Conservation (phyloP, 176 grass and related monocot genomes). For the maize (Zea mays) region DNA sequence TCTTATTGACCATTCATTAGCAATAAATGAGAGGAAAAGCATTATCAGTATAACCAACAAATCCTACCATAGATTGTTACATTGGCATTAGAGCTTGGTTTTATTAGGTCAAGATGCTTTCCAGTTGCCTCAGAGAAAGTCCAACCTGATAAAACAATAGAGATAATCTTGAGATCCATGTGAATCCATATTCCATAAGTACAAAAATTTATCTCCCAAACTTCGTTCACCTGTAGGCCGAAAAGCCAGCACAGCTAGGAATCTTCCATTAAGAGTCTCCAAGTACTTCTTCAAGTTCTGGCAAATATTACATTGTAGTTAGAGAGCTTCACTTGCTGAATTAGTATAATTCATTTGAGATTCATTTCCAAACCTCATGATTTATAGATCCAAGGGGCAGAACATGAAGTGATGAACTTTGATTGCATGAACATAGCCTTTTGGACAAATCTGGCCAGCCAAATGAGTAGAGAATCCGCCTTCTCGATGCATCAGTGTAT, state of each 20-base stretch:
- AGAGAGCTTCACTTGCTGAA: slow-evolving; percentile 39
- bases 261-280: slow-evolving; percentile 55
- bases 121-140: slow-evolving; percentile 57
- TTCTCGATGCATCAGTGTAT: slow-evolving; percentile 69
- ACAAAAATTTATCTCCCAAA: neutral
- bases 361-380: slow-evolving; percentile 56
- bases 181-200: slow-evolving; percentile 15
- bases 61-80: slow-evolving; percentile 68
- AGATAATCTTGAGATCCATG: slow-evolving; percentile 6
- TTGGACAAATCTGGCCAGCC: slow-evolving; percentile 63
- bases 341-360: neutral
- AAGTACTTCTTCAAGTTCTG: slow-evolving; percentile 65
- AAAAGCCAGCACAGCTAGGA: slow-evolving; percentile 65
- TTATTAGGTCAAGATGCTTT: slow-evolving; percentile 79
- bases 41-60: slow-evolving; percentile 18
- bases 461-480: slow-evolving; percentile 74
- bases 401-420: slow-evolving; percentile 69
- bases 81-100: slow-evolving; percentile 62
- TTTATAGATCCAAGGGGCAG: slow-evolving; percentile 62
- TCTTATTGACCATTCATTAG: slow-evolving; percentile 11
- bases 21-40: slow-evolving; percentile 1
- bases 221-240: slow-evolving; percentile 64
- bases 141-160: slow-evolving; percentile 58
- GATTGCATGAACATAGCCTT: slow-evolving; percentile 52
- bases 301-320: slow-evolving; percentile 20